A percentile compares a stretch with the other conserved stretches of the same genome.
Evolutionary conservation across 2,329 filamentous ascomycete species (phyloP).

Genomic region (Colletotrichum truncatum): DNA sequence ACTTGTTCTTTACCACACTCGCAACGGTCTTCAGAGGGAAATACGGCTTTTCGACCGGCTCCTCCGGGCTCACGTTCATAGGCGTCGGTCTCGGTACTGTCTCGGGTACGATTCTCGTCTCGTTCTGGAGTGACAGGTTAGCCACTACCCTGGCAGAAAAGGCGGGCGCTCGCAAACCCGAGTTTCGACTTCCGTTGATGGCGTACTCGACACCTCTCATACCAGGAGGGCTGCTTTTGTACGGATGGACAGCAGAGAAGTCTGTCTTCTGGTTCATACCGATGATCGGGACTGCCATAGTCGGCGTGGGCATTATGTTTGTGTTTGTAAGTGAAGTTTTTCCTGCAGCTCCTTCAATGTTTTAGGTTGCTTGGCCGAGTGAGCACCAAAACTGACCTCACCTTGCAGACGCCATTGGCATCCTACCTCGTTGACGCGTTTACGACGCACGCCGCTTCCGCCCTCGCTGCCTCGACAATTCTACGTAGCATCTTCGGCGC

Average conservation of each 20-base stretch:
- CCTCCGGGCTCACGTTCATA: constrained; percentile 53
- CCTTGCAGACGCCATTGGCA: background rate
- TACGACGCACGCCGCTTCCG: constrained; percentile 67
- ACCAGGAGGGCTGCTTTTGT: constrained; percentile 40
- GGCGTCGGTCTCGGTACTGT: constrained; percentile 52
- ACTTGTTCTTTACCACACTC: constrained; percentile 50
- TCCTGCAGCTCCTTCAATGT: background rate
- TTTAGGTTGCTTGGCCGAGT: too few species aligned
- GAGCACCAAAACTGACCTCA: background rate
- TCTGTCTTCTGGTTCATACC: constrained; percentile 66
- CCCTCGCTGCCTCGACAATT: constrained; percentile 72
- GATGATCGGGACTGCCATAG: constrained; percentile 58
- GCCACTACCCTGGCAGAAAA: constrained; percentile 23
- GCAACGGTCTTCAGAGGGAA: constrained; percentile 45
- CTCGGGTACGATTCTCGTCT: constrained; percentile 36
- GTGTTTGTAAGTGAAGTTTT: background rate
- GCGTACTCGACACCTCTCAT: constrained; percentile 30
- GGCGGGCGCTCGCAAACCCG: constrained; percentile 28
- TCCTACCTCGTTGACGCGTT: constrained; percentile 65
- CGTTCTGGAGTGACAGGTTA: constrained; percentile 28
- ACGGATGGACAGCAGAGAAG: constrained; percentile 51
- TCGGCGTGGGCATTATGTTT: constrained; percentile 49
- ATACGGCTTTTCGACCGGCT: constrained; percentile 41
- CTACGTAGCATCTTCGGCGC: constrained; percentile 59
- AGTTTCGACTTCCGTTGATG: constrained; percentile 34